Base-by-base conservation (phyloP, 2,329 filamentous ascomycete genomes). In the Phaeophleospora eucalypticola region DNA sequence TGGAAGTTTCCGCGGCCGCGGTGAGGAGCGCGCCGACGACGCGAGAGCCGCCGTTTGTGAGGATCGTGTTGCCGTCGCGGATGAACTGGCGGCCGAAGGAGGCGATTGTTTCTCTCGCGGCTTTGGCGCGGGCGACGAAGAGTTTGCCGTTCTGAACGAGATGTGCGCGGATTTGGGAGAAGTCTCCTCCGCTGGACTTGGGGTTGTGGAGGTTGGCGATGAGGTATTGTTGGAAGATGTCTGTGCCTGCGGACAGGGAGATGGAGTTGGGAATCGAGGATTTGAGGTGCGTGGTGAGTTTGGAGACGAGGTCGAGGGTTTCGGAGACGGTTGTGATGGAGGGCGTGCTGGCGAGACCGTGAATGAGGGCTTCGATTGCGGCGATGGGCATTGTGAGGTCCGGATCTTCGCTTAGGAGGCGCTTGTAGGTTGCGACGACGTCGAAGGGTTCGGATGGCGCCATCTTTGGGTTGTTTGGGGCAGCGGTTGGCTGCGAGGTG, bases 301-400 rank as follows among this genome's bases (percentile, higher is more conserved):
- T 80, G 62, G 84, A 83, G 53, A 97, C 80, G 37, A 90, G 81
- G 59, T 91, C 85, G 65, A 97, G 85, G 29, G 91, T 96, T 74
- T 98, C 93, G 71, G 86, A 91, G 60, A 95, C 88, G 48, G 93
- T 98, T 17, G 84, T 86, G 24, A 12, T 29, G 4, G 89, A 84
- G 52, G 84, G 83, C 37, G 84, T 86, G 54, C 86, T 79, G 63
- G 85, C 84, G 49, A 97, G 86, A 51, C 93, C 84, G 63, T 86
- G 82, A 58, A 97, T 93, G 49, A 98, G 79, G 20, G 89, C 84
- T 71, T 95, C 88, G 65, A 95, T 95, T 49, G 90, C 89, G 16
- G 93, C 93, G 45, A 98, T 87, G 53, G 93, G 90, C 81, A 95
- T 96, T 29, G 91, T 96, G 43, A 97, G 79, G 52, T 95, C 87